Evolutionary conservation across 1,139 yeast genomes (phyloP), one percentile per base, ranked within the genome.

Genomic region (Pichia terricola): DNA sequence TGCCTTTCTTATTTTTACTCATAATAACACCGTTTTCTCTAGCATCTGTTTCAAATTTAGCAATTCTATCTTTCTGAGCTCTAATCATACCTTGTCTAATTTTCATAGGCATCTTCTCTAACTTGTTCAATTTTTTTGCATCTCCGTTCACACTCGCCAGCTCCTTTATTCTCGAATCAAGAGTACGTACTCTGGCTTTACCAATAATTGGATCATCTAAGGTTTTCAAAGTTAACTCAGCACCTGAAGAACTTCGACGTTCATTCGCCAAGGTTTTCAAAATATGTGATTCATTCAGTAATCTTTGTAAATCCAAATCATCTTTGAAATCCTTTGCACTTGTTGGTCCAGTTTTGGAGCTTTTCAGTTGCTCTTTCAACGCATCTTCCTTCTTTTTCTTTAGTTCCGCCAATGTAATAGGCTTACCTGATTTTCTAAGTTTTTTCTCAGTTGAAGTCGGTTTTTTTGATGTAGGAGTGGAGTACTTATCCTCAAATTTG

Each of bases 41-140:
- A 6, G 98, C 96, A 41, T 85, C 88, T 46, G 72, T 67, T 59
- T 85, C 95, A 57, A 72, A 74, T 56, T 75, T 76, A 5, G 66
- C 59, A 34, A 80, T 74, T 49, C 77, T 74, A 26, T 66, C 62
- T 37, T 71, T 63, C 43, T 81, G 73, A 42, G 79, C 73, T 41
- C 69, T 65, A 35, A 84, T 68, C 81, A 89, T 82, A 2, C 95
- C 95, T 58, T 83, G 84, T 47, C 96, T 73, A 70, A 87, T 79
- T 26, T 74, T 62, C 89, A 91, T 88, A 11, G 98, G 95, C 77
- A 86, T 83, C 42, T 78, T 83, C 54, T 85, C 94, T 33, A 81
- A 64, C 45, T 67, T 76, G 3, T 48, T 48, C 3, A 45, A 38
- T 59, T 38, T 72, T 67, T 52, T 37, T 48, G 60, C 47, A 25